These are phyloP conservation scores for Ceratocystis ficicola DNA, from an alignment of 2,329 filamentous ascomycete species.

Conservation along the genomic window DNA sequence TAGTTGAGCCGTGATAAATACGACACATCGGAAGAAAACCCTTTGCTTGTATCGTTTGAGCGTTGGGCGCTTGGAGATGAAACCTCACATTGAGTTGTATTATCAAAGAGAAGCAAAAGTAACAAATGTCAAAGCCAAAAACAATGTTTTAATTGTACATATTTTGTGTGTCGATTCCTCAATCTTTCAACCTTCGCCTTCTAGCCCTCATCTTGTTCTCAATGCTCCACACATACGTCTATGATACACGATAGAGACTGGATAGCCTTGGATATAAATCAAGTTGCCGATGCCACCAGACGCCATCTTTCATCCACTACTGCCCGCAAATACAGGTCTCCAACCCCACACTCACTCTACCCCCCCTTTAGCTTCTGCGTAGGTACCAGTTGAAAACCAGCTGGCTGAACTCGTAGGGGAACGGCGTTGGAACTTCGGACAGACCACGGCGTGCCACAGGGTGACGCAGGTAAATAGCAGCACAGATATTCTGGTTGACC, in stretches of 20 bases:
- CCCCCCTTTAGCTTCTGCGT: conserved; percentile 50
- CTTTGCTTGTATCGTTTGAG: no score
- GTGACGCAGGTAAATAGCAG: conserved; percentile 87
- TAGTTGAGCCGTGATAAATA: no score
- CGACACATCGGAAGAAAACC: no score
- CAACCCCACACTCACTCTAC: background rate
- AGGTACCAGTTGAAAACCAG: conserved; percentile 92
- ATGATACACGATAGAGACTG: conserved; percentile 15
- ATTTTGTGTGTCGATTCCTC: background rate
- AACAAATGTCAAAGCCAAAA: no score
- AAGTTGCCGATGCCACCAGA: background rate
- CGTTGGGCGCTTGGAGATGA: no score
- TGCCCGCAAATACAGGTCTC: background rate
- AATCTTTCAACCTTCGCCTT: background rate
- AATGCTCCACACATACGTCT: background rate
- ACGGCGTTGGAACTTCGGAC: conserved; percentile 78
- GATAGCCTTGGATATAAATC: background rate
- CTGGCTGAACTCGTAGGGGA: conserved; percentile 55
- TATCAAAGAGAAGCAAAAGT: no score
- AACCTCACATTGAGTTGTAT: no score
- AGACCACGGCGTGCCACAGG: conserved; percentile 74
- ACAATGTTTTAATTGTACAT: no score
- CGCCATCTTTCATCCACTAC: background rate
- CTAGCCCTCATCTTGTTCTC: background rate
- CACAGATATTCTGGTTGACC: conserved; percentile 94